Conservation (phyloP, 257 asterid species). For the Lithospermum erythrorhizon region DNA sequence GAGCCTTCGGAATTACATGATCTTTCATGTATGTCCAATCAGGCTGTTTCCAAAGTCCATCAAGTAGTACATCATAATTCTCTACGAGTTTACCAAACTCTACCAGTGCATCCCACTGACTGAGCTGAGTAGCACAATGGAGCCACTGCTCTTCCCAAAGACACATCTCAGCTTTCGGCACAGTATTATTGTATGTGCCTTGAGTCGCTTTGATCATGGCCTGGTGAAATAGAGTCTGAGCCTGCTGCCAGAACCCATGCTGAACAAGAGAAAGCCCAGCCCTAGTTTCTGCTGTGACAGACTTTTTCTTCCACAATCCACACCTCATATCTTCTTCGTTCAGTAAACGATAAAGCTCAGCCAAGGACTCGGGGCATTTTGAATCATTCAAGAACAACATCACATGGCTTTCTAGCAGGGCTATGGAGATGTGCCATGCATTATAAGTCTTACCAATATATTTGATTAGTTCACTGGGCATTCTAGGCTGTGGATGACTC, state of each 20-base stretch:
- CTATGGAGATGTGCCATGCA: constrained; percentile 94
- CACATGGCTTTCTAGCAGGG: constrained; percentile 94
- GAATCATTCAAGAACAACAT: constrained; percentile 87
- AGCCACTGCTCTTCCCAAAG: constrained; percentile 99
- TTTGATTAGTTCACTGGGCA: constrained; percentile 97
- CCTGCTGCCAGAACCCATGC: constrained; percentile 99
- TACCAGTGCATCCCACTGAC: constrained; percentile 95
- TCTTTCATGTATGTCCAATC: constrained; percentile 92
- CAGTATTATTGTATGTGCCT: constrained; percentile 91
- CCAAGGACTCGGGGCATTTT: constrained; percentile 93
- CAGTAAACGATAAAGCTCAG: constrained; percentile 94
- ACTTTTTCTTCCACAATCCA: constrained; percentile 96
- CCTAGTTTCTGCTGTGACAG: constrained; percentile 85
- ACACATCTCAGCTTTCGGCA: constrained; percentile 99
- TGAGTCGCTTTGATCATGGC: constrained; percentile 99
- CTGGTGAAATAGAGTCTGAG: constrained; percentile 91
- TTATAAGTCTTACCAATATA: constrained; percentile 95
- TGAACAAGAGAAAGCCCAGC: constrained; percentile 96
- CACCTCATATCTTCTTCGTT: constrained; percentile 99
- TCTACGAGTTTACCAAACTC: constrained; percentile 92
- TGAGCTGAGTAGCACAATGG: constrained; percentile 82
- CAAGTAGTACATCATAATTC: constrained; percentile 88
- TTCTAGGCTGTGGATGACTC: constrained; percentile 98
- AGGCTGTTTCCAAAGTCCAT: constrained; percentile 98
- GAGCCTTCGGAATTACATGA: constrained; percentile 92